Evolutionary conservation across 441 rosid genomes (phyloP), one percentile per base, ranked within the genome.

Genomic region (Metrosideros polymorpha): DNA sequence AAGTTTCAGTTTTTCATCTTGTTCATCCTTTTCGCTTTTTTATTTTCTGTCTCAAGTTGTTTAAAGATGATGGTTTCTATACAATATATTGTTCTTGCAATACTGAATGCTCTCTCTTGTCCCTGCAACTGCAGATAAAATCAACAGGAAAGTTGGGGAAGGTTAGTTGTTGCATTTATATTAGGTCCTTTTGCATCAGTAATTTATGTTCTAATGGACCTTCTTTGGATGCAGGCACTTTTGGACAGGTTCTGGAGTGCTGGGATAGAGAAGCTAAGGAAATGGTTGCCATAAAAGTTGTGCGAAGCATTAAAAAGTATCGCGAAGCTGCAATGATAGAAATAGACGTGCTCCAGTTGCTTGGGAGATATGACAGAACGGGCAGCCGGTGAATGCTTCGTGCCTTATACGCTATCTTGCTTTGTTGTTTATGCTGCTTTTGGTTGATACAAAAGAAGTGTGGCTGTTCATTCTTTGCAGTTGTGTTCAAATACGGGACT

Each of bases 401-500:
- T 61, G 22, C 24, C 84, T 79, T 32, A 87, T 59, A 18, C 32
- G n/a, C 88, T 87, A 18, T 42, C 84, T 85, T 53, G 59, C 35
- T 56, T 43, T 87, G 86, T 82, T 86, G 52, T 52, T 85, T 91
- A 71, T 71, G n/a, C 47, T 71, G 47, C 47, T 71, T 71, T 71
- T 71, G 79, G n/a, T 22, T 39, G 47, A 71, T 22, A 35, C 19
- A 39, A 71, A 71, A 35, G n/a, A 19, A 22, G 43, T 39, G 79
- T 92, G 95, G 84, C 47, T 71, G 92, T 95, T 91, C 85, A 91
- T 94, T 97, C 94, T 89, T 93, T 95, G 98, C 98, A 96, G 99
- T 91, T 97, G 99, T 96, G 99, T 97, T 91, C 98, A 95, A 94
- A 96, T 97, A 90, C 95, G 96, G 98, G 94, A 96, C 92, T 97